These are phyloP conservation scores for Cyclocybe cylindracea DNA, from an alignment of 768 basidiomycete genomes.

Conservation along the genomic window DNA sequence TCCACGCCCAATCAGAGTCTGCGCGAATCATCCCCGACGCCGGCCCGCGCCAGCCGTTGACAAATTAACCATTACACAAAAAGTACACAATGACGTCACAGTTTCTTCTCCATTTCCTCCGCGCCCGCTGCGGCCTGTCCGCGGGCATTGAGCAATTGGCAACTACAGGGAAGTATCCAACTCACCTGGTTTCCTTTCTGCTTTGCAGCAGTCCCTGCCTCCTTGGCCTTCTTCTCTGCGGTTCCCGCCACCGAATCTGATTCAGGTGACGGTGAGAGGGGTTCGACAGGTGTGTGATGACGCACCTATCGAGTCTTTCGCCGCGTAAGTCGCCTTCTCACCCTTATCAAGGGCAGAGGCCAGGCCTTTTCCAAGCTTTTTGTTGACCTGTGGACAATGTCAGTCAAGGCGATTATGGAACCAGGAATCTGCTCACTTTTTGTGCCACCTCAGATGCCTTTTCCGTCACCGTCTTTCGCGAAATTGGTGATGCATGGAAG, in stretches of 20 bases:
- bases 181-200: slow-evolving; percentile 22
- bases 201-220: slow-evolving; percentile 12
- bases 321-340: slow-evolving; percentile 38
- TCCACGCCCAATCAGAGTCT: slow-evolving; percentile 37
- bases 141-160: neutral
- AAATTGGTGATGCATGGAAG: slow-evolving; percentile 36
- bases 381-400: slow-evolving; percentile 37
- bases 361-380: slow-evolving; percentile 43
- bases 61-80: neutral
- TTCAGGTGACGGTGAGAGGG: neutral
- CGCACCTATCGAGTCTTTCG: slow-evolving; percentile 44
- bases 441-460: slow-evolving; percentile 47
- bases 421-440: slow-evolving; percentile 27
- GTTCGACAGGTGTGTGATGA: neutral
- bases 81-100: slow-evolving; percentile 17
- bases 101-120: slow-evolving; percentile 33
- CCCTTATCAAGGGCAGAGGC: slow-evolving; percentile 50
- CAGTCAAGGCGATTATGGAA: neutral
- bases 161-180: neutral
- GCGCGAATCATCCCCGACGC: slow-evolving; percentile 1
- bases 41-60: neutral
- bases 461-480: slow-evolving; percentile 41
- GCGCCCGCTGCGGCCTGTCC: slow-evolving; percentile 32
- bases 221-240: slow-evolving; percentile 34
- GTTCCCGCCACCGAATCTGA: slow-evolving; percentile 36